Evolutionary conservation across 371 early-diverging fungal species (phyloP), one percentile per base, ranked within the genome.

Genomic region (Mucor indicus): DNA sequence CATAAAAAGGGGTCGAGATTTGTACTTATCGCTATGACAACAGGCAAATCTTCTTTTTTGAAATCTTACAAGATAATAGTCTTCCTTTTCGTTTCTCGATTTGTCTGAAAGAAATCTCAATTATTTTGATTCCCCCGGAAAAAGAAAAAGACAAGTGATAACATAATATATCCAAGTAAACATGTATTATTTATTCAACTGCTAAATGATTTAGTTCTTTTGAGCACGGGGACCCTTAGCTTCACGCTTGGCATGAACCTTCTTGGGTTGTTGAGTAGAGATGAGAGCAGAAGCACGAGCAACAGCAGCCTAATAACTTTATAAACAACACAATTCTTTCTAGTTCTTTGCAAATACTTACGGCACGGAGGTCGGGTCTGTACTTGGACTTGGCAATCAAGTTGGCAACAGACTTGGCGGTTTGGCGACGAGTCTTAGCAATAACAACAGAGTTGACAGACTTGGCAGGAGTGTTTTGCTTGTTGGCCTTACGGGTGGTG

Each of bases 301-400:
- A 64, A 89, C 80, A 57, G 93, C 90, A 59, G 84, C 87, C 83
- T 82, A 67, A 20, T 13, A 29, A 29, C 30, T 29, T 29, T 8
- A 8, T 29, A 29, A 29, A 47, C 30, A 8, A 12, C n/a, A n/a
- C n/a, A n/a, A n/a, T n/a, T n/a, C n/a, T n/a, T n/a, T n/a, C n/a
- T n/a, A 5, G 22, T 21, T 43, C 15, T 12, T 3, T 0, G 7
- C 7, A 39, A 25, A 33, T 25, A 57, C 58, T 55, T 77, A 84
- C 85, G 67, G 84, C 64, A 67, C 79, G 80, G 61, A 92, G 82
- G 62, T 92, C 92, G 48, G 87, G 81, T 53, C 92, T 83, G 85
- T 90, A 89, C 43, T 66, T 64, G 55, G 37, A 55, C 53, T 70
- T 71, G 55, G 83, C 73, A 60, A 85, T 71, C 60, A 86, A 66